A percentile compares a stretch with the other conserved stretches of the same genome.
These are phyloP conservation scores for Macrocybe sp. DNA, from an alignment of 1,284 basidiomycete species.

Conservation along the genomic window DNA sequence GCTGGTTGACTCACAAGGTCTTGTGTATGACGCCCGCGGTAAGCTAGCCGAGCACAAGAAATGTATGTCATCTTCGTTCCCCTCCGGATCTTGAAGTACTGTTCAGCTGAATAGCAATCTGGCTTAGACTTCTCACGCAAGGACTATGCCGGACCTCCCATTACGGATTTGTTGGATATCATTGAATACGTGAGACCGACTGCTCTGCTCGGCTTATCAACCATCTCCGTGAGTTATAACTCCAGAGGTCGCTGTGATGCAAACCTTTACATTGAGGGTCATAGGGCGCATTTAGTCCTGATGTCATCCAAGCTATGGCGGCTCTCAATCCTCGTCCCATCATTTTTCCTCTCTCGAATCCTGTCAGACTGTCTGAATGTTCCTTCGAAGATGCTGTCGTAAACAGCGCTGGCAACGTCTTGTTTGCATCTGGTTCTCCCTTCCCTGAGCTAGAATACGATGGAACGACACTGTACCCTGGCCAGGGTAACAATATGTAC, in stretches of 20 bases:
- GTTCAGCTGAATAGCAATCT: conserved; percentile 1
- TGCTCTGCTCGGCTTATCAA: conserved; percentile 87
- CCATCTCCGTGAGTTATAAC: conserved; percentile 50
- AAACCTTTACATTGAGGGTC: conserved; percentile 8
- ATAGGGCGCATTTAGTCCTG: conserved; percentile 72
- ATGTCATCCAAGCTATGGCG: conserved; percentile 81
- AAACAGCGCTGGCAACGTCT: conserved; percentile 67
- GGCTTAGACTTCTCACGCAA: conserved; percentile 71
- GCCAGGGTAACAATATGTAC: conserved; percentile 92
- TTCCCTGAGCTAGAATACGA: conserved; percentile 68
- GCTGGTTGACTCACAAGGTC: conserved; percentile 84
- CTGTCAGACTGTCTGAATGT: conserved; percentile 80
- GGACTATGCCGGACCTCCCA: conserved; percentile 74
- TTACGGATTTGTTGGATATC: conserved; percentile 75
- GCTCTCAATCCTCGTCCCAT: conserved; percentile 83
- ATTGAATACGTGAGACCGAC: conserved; percentile 88
- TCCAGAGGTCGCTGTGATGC: not conserved
- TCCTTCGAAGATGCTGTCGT: conserved; percentile 83
- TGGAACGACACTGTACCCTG: conserved; percentile 67
- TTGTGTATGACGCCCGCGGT: conserved; percentile 71
- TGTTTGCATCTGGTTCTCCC: conserved; percentile 91
- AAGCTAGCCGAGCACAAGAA: conserved; percentile 82
- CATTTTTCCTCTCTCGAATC: conserved; percentile 96
- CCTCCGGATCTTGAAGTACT: not conserved
- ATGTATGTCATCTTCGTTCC: conserved; percentile 37